Evolutionary conservation across 2,329 filamentous ascomycete species (phyloP).

Genomic region (Pleochaeta shiraiana): DNA sequence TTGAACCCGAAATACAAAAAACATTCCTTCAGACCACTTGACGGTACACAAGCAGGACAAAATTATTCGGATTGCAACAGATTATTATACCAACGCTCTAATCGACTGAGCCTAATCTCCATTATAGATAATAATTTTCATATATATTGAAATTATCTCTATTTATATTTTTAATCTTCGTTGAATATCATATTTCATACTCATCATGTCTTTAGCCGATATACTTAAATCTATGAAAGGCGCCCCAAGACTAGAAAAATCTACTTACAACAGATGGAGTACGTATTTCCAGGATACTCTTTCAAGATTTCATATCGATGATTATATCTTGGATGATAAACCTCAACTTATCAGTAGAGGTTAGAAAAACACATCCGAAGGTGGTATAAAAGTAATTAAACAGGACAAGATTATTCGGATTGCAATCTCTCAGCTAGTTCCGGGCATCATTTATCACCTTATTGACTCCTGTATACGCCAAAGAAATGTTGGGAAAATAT

Average conservation of each 20-base stretch:
- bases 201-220: background rate
- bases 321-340: background rate
- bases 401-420: background rate
- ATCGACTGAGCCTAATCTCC: too few relatives aligned
- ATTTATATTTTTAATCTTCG: too few relatives aligned
- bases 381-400: background rate
- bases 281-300: background rate
- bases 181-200: too few relatives aligned
- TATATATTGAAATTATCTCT: too few relatives aligned
- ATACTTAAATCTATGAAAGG: background rate
- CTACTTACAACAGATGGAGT: background rate
- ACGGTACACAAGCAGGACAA: too few relatives aligned
- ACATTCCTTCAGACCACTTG: background rate
- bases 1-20: background rate
- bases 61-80: too few relatives aligned
- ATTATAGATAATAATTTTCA: too few relatives aligned
- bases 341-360: background rate
- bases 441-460: background rate
- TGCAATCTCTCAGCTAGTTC: background rate
- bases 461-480: background rate
- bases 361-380: background rate
- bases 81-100: too few relatives aligned
- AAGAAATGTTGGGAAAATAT: background rate
- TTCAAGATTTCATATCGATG: background rate
- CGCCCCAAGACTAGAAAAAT: background rate